phyloP scores from a whole-genome alignment of 257 asterid species.

The Rhazya stricta region DNA sequence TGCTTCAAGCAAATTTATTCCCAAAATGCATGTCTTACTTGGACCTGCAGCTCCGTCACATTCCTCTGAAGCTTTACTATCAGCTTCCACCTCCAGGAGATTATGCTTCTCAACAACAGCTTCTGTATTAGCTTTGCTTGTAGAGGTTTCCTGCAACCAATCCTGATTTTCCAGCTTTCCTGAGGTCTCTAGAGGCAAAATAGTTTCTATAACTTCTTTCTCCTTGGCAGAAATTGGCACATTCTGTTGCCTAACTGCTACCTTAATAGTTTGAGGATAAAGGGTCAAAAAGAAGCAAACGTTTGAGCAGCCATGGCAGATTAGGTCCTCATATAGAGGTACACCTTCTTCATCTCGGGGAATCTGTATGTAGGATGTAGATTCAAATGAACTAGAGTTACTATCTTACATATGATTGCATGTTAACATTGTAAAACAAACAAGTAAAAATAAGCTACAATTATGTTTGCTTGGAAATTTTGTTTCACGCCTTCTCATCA shows the following conservation, averaged over 20 bases:
- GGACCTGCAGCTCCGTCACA: slow-evolving; percentile 40
- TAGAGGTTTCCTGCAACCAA: slow-evolving; percentile 19
- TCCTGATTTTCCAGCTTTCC: slow-evolving; percentile 23
- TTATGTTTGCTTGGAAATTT: too few relatives aligned
- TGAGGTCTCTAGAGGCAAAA: slow-evolving; percentile 22
- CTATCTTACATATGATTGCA: neutral
- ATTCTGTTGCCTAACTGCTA: slow-evolving; percentile 22
- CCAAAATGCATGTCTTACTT: slow-evolving; percentile 46
- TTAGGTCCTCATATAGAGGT: slow-evolving; percentile 76
- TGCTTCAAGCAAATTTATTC: slow-evolving; percentile 39
- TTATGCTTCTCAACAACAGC: neutral
- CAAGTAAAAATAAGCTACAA: neutral
- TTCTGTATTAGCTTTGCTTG: slow-evolving; percentile 18
- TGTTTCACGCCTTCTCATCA: too few relatives aligned
- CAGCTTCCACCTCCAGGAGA: slow-evolving; percentile 1
- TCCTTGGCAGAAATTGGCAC: slow-evolving; percentile 28
- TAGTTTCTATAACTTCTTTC: slow-evolving; percentile 35
- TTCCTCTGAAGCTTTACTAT: slow-evolving; percentile 14
- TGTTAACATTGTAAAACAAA: too few relatives aligned
- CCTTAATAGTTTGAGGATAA: slow-evolving; percentile 54
- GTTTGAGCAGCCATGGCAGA: slow-evolving; percentile 76
- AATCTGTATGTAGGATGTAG: slow-evolving; percentile 35
- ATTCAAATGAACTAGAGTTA: slow-evolving; percentile 7
- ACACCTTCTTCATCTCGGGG: slow-evolving; percentile 90
- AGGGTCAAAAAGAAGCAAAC: slow-evolving; percentile 53